These are phyloP conservation scores for Paralagenidium karlingii DNA, from an alignment of 352 stramenopile genomes.

Conservation along the genomic window DNA sequence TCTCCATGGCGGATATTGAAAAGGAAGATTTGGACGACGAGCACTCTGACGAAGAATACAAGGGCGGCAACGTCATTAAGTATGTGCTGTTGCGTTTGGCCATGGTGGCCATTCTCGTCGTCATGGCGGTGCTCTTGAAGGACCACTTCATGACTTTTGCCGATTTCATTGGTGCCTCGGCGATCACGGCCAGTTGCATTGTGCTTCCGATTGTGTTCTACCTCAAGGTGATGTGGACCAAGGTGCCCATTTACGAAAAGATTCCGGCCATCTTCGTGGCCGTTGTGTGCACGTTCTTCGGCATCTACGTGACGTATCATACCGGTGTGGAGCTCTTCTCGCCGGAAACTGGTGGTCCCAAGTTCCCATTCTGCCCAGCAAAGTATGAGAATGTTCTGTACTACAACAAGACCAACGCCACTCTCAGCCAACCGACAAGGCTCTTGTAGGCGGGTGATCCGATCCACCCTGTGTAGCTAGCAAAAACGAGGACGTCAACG, in stretches of 20 bases:
- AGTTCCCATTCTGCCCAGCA: constrained; percentile 54
- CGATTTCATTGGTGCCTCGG: constrained; percentile 25
- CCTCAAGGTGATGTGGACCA: constrained; percentile 15
- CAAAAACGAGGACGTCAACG: no score
- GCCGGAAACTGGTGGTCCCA: constrained; percentile 44
- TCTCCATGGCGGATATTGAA: constrained; percentile 27
- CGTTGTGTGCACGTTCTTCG: constrained; percentile 3
- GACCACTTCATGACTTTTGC: constrained; percentile 28
- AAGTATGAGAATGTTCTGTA: constrained; percentile 27
- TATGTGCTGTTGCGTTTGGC: constrained; percentile 18
- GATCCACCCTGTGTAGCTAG: no score
- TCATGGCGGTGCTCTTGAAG: constrained; percentile 22
- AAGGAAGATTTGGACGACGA: constrained; percentile 13
- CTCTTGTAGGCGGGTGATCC: no score
- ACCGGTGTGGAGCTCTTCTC: constrained; percentile 36
- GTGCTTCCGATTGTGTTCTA: constrained; percentile 26
- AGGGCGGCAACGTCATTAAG: constrained; percentile 19
- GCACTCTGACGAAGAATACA: constrained; percentile 18
- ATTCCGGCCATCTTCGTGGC: constrained; percentile 4
- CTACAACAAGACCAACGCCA: constrained; percentile 38
- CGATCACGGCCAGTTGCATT: constrained; percentile 32
- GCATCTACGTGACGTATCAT: constrained; percentile 5
- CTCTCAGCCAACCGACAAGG: background rate
- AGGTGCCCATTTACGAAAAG: constrained; percentile 7
- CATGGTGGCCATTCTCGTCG: constrained; percentile 18